These are phyloP conservation scores for Cymbopogon citratus DNA, from an alignment of 176 grass and related monocot genomes.

Conservation along the genomic window DNA sequence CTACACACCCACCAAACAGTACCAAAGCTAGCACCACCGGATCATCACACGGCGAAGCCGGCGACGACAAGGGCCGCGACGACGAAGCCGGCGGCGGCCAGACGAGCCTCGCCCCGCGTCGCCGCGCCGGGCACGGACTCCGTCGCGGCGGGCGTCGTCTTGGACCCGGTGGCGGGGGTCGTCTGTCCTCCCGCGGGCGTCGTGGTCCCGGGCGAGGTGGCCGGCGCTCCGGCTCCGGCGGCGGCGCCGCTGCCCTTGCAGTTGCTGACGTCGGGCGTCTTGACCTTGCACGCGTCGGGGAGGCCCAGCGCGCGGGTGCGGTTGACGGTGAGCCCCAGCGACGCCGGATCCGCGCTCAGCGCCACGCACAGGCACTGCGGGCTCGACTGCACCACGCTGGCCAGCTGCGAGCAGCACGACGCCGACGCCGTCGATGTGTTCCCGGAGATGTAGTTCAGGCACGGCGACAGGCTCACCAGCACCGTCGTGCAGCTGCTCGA, in stretches of 20 bases:
- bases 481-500: conserved; percentile 44
- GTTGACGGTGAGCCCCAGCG: conserved; percentile 67
- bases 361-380: conserved; percentile 74
- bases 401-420: conserved; percentile 66
- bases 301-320: conserved; percentile 56
- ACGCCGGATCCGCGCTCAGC: conserved; percentile 40
- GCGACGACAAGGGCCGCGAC: conserved; percentile 1
- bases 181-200: background rate
- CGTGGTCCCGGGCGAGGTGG: background rate
- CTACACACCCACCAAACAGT: background rate
- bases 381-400: conserved; percentile 40
- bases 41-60: conserved; percentile 17
- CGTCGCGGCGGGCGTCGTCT: conserved; percentile 30
- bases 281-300: conserved; percentile 49
- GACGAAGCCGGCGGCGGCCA: background rate
- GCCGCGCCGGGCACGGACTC: background rate
- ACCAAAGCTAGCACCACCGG: background rate
- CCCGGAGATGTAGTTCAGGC: conserved; percentile 75
- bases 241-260: conserved; percentile 33
- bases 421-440: conserved; percentile 48
- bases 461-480: conserved; percentile 60
- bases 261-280: conserved; percentile 54
- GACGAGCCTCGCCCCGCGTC: no score
- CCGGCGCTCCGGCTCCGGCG: background rate
- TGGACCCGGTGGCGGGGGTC: conserved; percentile 26